Percentiles rank a stretch among this genome's conserved stretches.
phyloP scores from a whole-genome alignment of 2,329 filamentous ascomycete genomes.

The Cladorrhinum sp. region DNA sequence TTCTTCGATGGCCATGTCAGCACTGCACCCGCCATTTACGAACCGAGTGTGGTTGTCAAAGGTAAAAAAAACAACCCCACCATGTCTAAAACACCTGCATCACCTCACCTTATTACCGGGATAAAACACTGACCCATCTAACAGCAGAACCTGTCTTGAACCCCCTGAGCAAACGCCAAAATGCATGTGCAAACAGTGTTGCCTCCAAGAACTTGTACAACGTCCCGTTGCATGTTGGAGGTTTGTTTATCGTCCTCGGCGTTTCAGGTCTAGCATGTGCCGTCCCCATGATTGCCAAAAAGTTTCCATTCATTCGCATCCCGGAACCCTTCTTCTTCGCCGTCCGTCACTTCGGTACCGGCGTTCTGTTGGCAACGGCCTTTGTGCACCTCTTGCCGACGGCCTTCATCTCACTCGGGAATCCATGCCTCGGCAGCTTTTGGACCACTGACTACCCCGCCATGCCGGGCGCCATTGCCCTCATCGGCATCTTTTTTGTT shows the following conservation, averaged over 20 bases:
- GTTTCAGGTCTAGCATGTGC: conserved; percentile 48
- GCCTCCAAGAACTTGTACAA: conserved; percentile 46
- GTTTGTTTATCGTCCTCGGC: conserved; percentile 49
- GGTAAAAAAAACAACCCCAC: neutral
- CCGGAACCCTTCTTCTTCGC: conserved; percentile 55
- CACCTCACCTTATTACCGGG: neutral
- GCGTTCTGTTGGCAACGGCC: conserved; percentile 78
- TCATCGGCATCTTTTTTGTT: conserved; percentile 75
- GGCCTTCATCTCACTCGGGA: conserved; percentile 63
- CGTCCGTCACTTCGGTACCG: conserved; percentile 71
- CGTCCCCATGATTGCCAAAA: conserved; percentile 54
- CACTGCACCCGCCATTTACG: neutral
- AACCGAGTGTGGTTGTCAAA: neutral
- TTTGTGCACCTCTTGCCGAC: conserved; percentile 75
- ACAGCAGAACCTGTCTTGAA: conserved; percentile 4
- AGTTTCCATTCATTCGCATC: conserved; percentile 52
- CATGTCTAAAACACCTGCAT: neutral
- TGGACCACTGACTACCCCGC: conserved; percentile 76
- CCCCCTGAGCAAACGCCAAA: conserved; percentile 17
- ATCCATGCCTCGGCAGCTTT: conserved; percentile 71
- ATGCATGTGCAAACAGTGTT: conserved; percentile 30
- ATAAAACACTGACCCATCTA: neutral
- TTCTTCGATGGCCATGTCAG: neutral
- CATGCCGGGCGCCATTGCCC: conserved; percentile 77
- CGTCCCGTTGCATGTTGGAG: conserved; percentile 55